These are phyloP conservation scores for Cordyceps sp. DNA, from an alignment of 2,329 filamentous ascomycete genomes.

Conservation along the genomic window DNA sequence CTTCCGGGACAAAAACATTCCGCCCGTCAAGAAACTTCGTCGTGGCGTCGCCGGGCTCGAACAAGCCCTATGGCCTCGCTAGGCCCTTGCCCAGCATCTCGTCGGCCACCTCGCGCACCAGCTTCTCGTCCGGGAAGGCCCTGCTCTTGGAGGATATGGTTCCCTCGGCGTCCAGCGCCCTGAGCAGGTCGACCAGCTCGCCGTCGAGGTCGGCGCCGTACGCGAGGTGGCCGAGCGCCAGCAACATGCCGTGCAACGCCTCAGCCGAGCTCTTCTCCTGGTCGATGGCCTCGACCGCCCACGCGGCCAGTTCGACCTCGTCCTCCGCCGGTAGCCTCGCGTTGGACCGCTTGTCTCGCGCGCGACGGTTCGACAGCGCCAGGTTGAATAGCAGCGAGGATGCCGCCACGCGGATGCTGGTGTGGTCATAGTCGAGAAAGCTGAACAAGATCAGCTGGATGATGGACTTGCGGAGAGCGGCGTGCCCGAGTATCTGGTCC, in stretches of 20 bases:
- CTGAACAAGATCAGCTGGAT: slow-evolving; percentile 58
- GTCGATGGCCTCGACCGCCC: slow-evolving; percentile 55
- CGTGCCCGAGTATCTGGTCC: slow-evolving; percentile 39
- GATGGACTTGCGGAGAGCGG: slow-evolving; percentile 36
- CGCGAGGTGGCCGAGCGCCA: slow-evolving; percentile 59
- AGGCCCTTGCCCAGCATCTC: slow-evolving; percentile 36
- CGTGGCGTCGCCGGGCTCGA: no score
- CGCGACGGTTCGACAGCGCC: slow-evolving; percentile 49
- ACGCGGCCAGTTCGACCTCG: slow-evolving; percentile 69
- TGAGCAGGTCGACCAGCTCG: slow-evolving; percentile 64
- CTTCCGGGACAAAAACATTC: no score
- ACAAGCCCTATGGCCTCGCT: slow-evolving; percentile 14
- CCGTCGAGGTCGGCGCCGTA: slow-evolving; percentile 56
- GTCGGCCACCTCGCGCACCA: slow-evolving; percentile 37
- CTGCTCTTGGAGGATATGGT: slow-evolving; percentile 43
- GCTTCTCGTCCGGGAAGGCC: slow-evolving; percentile 36
- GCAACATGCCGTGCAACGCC: slow-evolving; percentile 58
- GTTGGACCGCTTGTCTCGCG: slow-evolving; percentile 37
- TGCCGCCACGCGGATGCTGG: slow-evolving; percentile 63
- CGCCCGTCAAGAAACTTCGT: no score
- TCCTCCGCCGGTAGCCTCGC: slow-evolving; percentile 47
- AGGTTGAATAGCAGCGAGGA: slow-evolving; percentile 76
- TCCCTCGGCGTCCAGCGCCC: slow-evolving; percentile 56
- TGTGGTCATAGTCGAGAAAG: slow-evolving; percentile 61
- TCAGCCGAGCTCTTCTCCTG: slow-evolving; percentile 47